Evolutionary conservation across 441 rosid genomes (phyloP).

Genomic region (Corymbia citriodora): DNA sequence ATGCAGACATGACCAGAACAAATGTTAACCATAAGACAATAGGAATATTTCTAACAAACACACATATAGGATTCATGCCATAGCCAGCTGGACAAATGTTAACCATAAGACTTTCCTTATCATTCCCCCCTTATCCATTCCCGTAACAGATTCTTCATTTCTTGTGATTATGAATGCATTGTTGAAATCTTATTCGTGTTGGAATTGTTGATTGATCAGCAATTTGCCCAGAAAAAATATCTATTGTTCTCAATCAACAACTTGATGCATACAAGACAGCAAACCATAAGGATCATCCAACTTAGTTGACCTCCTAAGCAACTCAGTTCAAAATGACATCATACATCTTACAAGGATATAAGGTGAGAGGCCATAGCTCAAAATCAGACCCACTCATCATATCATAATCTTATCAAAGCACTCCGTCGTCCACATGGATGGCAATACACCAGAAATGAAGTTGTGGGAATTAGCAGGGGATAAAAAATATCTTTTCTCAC

Average conservation of each 20-base stretch:
- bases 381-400: not conserved
- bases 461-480: not conserved
- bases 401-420: not conserved
- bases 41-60: not conserved
- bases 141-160: too few relatives aligned
- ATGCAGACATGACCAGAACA: not conserved
- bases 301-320: not conserved
- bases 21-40: not conserved
- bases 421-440: not conserved
- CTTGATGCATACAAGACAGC: not conserved
- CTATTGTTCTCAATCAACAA: not conserved
- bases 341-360: not conserved
- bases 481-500: not conserved
- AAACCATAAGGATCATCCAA: not conserved
- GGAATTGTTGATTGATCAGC: too few relatives aligned
- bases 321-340: not conserved
- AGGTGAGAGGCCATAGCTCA: not conserved
- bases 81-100: constrained; percentile 63
- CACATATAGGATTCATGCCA: constrained; percentile 76
- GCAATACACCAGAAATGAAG: not conserved
- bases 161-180: too few relatives aligned
- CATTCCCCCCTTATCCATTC: too few relatives aligned
- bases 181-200: too few relatives aligned
- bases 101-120: too few relatives aligned
- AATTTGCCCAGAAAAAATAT: not conserved